phyloP scores from a whole-genome alignment of 2,329 filamentous ascomycete species.

The Neonectria coccinea region DNA sequence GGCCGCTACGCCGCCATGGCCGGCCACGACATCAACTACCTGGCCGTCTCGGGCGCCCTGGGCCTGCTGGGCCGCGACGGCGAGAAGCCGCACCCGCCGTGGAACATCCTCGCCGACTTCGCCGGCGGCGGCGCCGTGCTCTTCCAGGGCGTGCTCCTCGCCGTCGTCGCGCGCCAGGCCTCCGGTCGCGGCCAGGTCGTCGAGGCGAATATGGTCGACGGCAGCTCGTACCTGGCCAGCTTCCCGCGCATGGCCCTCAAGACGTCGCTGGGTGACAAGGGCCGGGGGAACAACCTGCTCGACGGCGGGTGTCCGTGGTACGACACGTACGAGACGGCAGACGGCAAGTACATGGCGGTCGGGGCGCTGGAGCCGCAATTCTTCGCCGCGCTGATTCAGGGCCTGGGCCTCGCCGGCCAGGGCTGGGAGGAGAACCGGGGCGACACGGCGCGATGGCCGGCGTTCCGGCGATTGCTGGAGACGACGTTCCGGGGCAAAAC shows the following conservation, averaged over 20 bases:
- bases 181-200: conserved; percentile 86
- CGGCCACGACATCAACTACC: conserved; percentile 96
- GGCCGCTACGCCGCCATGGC: conserved; percentile 90
- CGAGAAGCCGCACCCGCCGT: conserved; percentile 80
- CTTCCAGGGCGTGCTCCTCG: conserved; percentile 84
- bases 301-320: conserved; percentile 92
- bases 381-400: conserved; percentile 74
- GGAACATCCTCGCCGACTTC: conserved; percentile 90
- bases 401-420: conserved; percentile 69
- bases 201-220: conserved; percentile 97
- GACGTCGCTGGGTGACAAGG: conserved; percentile 69
- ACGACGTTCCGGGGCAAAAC: conserved; percentile 75
- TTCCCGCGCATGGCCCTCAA: conserved; percentile 79
- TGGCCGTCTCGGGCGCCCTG: conserved; percentile 86
- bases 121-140: conserved; percentile 87
- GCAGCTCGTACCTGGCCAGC: conserved; percentile 79
- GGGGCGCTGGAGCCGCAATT: conserved; percentile 92
- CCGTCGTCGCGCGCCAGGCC: conserved; percentile 73
- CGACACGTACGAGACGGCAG: conserved; percentile 86
- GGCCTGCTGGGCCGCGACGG: conserved; percentile 77
- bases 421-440: conserved; percentile 65
- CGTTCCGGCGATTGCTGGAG: conserved; percentile 71
- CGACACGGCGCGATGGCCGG: conserved; percentile 75
- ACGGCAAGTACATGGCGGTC: conserved; percentile 85
- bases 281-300: conserved; percentile 80